Evolutionary conservation across 495 filamentous ascomycete genomes (phyloP), one percentile per base, ranked within the genome.

Genomic region (Aeminium ludgeri): DNA sequence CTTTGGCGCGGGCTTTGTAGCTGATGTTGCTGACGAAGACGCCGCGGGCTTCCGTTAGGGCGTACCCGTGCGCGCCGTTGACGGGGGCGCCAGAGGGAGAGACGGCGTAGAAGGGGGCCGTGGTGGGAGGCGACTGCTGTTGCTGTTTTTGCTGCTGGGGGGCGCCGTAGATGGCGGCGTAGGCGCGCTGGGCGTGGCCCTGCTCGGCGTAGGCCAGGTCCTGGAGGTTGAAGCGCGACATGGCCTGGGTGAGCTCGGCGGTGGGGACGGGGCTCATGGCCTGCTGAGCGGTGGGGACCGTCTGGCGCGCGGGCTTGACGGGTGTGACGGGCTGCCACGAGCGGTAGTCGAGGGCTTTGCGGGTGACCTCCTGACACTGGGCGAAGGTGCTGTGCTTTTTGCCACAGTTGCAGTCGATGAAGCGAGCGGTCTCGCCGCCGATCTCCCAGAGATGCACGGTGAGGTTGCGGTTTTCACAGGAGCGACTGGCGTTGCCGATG

Each of bases 11-110:
- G 4, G 39, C 44, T 10, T 30, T 40, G 34, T 50, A 56, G 41
- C 37, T 51, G 10, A 61, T 45, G 11, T 44, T 38, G 15, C 40
- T 45, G 36, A 61, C 54, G 46, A 59, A 59, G 13, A 61, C 49
- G 7, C 52, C 52, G 10, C 56, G 54, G 28, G 45, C 38, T 37
- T 61, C 56, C 4, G 53, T 57, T 3, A 42, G 30, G 6, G 48
- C 41, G 17, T 43, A 38, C 1, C 58, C 58, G n/a, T 42, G 18
- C 11, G 36, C 29, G 15, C 48, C 38, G 39, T 56, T 61, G 18
- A 59, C 49, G 2, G 54, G 50, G n/a, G 51, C 30, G 3, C 56
- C 56, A 18, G 23, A 42, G 2, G 35, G 10, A 12, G 41, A 41
- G 15, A 34, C 30, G 3, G 52, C 47, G 41, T 59, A 59, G 10